Evolutionary conservation across 495 filamentous ascomycete species (phyloP).

Genomic region (Penicillium coprophilum): DNA sequence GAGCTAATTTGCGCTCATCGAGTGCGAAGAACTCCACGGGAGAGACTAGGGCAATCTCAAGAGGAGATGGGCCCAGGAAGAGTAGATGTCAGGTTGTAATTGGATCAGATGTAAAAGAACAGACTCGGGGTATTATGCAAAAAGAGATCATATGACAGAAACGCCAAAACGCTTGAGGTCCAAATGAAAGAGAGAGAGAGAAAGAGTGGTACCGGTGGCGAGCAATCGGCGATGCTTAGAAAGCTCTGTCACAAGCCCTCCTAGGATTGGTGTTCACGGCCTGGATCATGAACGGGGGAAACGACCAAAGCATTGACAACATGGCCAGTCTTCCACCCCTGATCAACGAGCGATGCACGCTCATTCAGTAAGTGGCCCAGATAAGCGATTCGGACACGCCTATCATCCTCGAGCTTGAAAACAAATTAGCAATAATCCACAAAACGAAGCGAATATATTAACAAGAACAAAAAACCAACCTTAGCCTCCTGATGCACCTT

Average conservation of each 20-base stretch:
- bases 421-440: slow-evolving; percentile 5
- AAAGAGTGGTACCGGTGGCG: not conserved
- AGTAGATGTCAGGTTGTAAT: not conserved
- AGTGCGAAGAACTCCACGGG: not conserved
- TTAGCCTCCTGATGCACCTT: slow-evolving; percentile 63
- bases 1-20: not conserved
- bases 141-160: slow-evolving; percentile 19
- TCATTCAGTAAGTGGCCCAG: slow-evolving; percentile 78
- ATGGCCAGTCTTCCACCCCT: slow-evolving; percentile 75
- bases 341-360: slow-evolving; percentile 55
- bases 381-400: slow-evolving; percentile 68
- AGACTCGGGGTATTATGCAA: slow-evolving; percentile 44
- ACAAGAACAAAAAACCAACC: slow-evolving; percentile 48
- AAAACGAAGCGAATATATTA: not conserved
- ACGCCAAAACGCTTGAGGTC: slow-evolving; percentile 26
- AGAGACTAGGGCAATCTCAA: slow-evolving; percentile 15
- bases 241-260: not conserved
- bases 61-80: not conserved
- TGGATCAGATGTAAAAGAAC: slow-evolving; percentile 9
- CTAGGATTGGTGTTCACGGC: not conserved
- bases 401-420: slow-evolving; percentile 46
- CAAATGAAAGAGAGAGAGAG: slow-evolving; percentile 2
- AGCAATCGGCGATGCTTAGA: not conserved
- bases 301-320: slow-evolving; percentile 80
- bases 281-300: slow-evolving; percentile 17